phyloP scores from a whole-genome alignment of 352 stramenopile genomes.

The Phytopythium montanum region DNA sequence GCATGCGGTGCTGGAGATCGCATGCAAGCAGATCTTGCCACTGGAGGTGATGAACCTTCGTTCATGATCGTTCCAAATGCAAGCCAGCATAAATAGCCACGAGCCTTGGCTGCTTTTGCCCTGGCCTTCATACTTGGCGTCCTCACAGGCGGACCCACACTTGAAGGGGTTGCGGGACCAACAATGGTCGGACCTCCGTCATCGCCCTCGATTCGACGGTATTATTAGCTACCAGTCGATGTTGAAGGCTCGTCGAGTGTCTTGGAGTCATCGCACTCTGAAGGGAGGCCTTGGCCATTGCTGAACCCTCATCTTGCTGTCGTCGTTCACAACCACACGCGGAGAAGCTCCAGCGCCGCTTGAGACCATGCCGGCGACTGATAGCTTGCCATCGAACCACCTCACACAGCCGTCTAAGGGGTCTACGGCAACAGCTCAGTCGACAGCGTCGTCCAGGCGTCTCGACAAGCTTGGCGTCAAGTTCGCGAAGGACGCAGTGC shows the following conservation, averaged over 20 bases:
- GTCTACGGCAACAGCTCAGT: neutral
- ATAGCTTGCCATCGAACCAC: neutral
- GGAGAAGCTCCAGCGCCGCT: too few relatives aligned
- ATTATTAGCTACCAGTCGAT: neutral
- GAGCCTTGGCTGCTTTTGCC: neutral
- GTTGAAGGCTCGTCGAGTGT: neutral
- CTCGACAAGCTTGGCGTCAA: neutral
- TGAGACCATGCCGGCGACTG: neutral
- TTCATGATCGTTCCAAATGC: neutral
- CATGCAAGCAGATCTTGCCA: too few relatives aligned
- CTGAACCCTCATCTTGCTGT: neutral
- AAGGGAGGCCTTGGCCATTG: neutral
- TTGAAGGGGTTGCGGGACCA: neutral
- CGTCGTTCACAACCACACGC: neutral
- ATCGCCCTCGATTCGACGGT: neutral
- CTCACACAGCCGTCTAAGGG: neutral
- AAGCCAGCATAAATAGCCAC: neutral
- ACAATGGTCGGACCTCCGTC: neutral
- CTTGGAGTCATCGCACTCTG: neutral
- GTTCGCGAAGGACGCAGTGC: neutral
- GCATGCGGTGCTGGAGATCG: too few relatives aligned
- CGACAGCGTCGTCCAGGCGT: neutral
- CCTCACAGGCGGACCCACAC: neutral
- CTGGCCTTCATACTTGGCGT: neutral
- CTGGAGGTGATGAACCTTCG: neutral